A percentile compares a stretch with the other conserved stretches of the same genome.
phyloP scores from a whole-genome alignment of 2,329 filamentous ascomycete genomes.

The Fusarium sp. region DNA sequence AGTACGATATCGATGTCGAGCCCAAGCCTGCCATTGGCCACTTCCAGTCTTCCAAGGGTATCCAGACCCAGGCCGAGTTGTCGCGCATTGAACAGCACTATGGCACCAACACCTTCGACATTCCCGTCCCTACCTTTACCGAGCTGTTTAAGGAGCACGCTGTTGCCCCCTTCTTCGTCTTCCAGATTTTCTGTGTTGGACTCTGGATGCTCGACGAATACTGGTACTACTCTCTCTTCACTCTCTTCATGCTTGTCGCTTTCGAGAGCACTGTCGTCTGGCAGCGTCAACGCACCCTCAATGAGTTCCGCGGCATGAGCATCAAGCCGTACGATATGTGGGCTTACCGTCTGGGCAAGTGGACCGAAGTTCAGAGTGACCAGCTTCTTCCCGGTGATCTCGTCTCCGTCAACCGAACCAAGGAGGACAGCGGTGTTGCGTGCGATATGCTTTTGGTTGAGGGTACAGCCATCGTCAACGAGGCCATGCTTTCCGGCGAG shows the following conservation, averaged over 20 bases:
- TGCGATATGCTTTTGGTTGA: conserved; percentile 97
- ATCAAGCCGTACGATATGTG: conserved; percentile 98
- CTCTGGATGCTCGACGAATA: conserved; percentile 99
- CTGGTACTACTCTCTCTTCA: conserved; percentile 99
- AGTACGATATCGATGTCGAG: conserved; percentile 84
- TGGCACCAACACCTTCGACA: conserved; percentile 95
- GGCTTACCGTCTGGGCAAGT: conserved; percentile 87
- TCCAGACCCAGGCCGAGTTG: conserved; percentile 78
- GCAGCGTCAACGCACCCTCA: conserved; percentile 95
- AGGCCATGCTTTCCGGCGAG: conserved; percentile 98
- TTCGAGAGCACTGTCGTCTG: conserved; percentile 99
- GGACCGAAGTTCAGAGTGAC: conserved; percentile 89
- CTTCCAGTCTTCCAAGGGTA: conserved; percentile 83
- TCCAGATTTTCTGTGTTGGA: conserved; percentile 98
- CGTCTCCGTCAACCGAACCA: conserved; percentile 90
- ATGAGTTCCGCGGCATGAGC: conserved; percentile 98
- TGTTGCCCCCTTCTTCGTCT: conserved; percentile 98
- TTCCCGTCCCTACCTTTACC: conserved; percentile 92
- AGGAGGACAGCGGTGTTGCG: conserved; percentile 95
- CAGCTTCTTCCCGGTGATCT: conserved; percentile 92
- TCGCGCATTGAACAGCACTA: conserved; percentile 88
- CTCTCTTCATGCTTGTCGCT: conserved; percentile 95
- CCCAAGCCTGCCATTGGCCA: conserved; percentile 80
- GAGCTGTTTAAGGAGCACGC: conserved; percentile 99
- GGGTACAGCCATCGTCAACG: conserved; percentile 96